Evolutionary conservation across 257 asterid genomes (phyloP), one percentile per base, ranked within the genome.

Genomic region (Perilla frutescens): DNA sequence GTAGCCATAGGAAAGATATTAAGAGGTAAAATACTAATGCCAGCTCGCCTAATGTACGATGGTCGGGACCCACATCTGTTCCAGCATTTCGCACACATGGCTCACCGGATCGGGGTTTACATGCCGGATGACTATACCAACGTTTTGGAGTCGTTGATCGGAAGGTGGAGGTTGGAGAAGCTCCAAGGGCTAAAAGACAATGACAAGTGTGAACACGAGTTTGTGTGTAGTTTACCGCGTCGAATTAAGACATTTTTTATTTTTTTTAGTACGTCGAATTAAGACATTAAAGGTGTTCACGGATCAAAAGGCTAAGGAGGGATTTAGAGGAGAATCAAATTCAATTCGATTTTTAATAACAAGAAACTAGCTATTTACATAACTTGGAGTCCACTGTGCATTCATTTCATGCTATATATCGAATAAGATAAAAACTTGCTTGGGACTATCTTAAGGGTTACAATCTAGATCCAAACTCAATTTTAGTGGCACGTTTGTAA

Each of bases 1-100:
- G 6, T 78, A 2, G 85, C 81, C 7, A 80, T 83, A 11, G 85
- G 57, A 1, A 68, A 83, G 7, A 51, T 83, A 83, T 77, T 80
- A 83, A 77, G 72, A 48, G 77, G 75, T 76, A 80, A 65, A 36
- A 20, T 20, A 20, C 80, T 59, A 5, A 83, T 80, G 83, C 83
- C 87, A 3, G 53, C 77, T 37, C 76, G 80, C 39, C 62, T 80
- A 5, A 71, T 78, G 85, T 53, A 75, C 51, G 87, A 83, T 12
- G 83, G 83, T 1, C 70, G 32, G 26, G 74, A 80, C 71, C 68
- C 75, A 8, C 56, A 64, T 32, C 72, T 84, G 3, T 84, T 78
- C 32, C 58, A 76, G 1, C 82, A 81, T 56, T 81, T 72, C 48
- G 62, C 81, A 0, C 8, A 56, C 8, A 48, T 84, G 62, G 51